Percentiles rank a stretch among this genome's conserved stretches.
These are phyloP conservation scores for Fusarium poae DNA, from an alignment of 2,329 filamentous ascomycete species.

Conservation along the genomic window DNA sequence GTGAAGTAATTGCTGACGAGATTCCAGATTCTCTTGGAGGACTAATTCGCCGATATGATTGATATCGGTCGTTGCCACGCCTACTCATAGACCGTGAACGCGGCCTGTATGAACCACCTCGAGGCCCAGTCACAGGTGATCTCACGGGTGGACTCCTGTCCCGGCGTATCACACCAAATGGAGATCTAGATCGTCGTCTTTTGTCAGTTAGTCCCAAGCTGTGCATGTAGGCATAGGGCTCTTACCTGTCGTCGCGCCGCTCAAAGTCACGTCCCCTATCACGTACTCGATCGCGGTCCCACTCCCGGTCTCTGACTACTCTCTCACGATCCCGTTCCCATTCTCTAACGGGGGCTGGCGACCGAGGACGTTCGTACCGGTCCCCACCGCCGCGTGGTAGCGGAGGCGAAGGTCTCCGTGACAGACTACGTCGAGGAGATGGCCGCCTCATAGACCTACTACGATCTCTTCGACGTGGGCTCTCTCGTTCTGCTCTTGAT, in stretches of 20 bases:
- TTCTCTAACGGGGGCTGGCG: slow-evolving; percentile 55
- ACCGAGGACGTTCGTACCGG: slow-evolving; percentile 56
- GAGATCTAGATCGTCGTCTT: slow-evolving; percentile 68
- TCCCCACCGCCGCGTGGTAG: slow-evolving; percentile 50
- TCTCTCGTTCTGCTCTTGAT: slow-evolving; percentile 58
- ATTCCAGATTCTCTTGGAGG: slow-evolving; percentile 64
- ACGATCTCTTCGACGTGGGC: slow-evolving; percentile 55
- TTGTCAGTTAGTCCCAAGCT: slow-evolving; percentile 39
- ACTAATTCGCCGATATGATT: slow-evolving; percentile 61
- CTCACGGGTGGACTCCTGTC: slow-evolving; percentile 52
- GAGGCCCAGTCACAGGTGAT: slow-evolving; percentile 49
- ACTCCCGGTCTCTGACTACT: slow-evolving; percentile 50
- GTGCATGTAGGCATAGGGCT: not conserved
- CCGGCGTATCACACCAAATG: slow-evolving; percentile 56
- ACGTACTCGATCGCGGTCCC: slow-evolving; percentile 50
- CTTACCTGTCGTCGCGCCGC: slow-evolving; percentile 59
- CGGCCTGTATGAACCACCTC: slow-evolving; percentile 64
- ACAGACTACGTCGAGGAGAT: slow-evolving; percentile 56
- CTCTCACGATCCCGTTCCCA: slow-evolving; percentile 53
- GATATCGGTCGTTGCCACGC: slow-evolving; percentile 60
- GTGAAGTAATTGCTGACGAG: slow-evolving; percentile 65
- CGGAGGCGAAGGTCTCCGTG: slow-evolving; percentile 53
- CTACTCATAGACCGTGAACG: slow-evolving; percentile 66
- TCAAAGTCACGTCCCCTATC: slow-evolving; percentile 56
- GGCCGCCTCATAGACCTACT: slow-evolving; percentile 56